phyloP scores from a whole-genome alignment of 257 asterid species.

The Rehmannia glutinosa region DNA sequence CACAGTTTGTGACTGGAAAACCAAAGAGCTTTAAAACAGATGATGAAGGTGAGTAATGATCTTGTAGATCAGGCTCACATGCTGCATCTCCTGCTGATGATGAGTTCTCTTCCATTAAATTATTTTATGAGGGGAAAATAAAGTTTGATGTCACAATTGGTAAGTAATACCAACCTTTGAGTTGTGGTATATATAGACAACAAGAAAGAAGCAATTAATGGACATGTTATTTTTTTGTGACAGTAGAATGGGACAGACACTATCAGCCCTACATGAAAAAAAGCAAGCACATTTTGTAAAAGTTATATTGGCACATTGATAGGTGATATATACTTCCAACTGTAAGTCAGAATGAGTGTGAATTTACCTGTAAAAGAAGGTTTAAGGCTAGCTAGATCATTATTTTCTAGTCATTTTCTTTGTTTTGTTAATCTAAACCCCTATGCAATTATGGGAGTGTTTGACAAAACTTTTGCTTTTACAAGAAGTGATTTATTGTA shows the following conservation, averaged over 20 bases:
- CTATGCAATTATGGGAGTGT: too few relatives aligned
- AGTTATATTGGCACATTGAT: too few relatives aligned
- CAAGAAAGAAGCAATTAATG: neutral
- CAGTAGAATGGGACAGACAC: slow-evolving; percentile 30
- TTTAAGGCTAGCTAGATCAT: too few relatives aligned
- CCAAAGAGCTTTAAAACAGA: slow-evolving; percentile 55
- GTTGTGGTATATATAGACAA: slow-evolving; percentile 13
- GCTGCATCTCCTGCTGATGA: slow-evolving; percentile 22
- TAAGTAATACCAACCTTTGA: neutral
- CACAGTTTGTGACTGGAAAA: slow-evolving; percentile 27
- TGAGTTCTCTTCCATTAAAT: slow-evolving; percentile 51
- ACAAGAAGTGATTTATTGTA: too few relatives aligned
- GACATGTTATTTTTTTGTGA: neutral
- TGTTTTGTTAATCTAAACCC: too few relatives aligned
- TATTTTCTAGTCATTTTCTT: too few relatives aligned
- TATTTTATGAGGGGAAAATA: neutral
- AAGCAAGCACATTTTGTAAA: slow-evolving; percentile 7
- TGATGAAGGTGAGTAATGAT: slow-evolving; percentile 23
- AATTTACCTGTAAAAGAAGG: too few relatives aligned
- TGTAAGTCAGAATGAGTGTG: too few relatives aligned
- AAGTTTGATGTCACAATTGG: slow-evolving; percentile 1
- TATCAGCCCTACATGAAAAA: slow-evolving; percentile 29
- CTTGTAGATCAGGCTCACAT: slow-evolving; percentile 16
- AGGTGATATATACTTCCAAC: too few relatives aligned
- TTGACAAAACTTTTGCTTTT: too few relatives aligned